Base-by-base conservation (phyloP, 176 grass and related monocot species). In the Zizania latifolia region DNA sequence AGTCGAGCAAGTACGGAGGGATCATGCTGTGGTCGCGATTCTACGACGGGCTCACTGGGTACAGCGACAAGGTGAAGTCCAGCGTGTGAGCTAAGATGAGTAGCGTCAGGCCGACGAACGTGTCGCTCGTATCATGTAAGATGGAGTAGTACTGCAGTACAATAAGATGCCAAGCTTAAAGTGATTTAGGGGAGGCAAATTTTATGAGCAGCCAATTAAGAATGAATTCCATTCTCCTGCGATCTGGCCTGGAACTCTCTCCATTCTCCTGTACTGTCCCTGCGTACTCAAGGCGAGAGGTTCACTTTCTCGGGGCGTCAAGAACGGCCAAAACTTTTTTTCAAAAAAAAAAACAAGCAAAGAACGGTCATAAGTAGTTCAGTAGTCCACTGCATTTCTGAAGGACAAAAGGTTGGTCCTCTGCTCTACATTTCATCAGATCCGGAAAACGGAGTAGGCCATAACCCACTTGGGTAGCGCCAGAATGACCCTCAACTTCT, bases 11-110 rank as follows among this genome's bases (percentile, higher is more conserved):
- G 77, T 93, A 89, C n/a, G 86, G 90, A 5, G 90, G 90, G 5
- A 93, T 93, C 70, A 89, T 93, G 90, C 56, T 93, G 26, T 93
- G 90, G 90, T 89, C 90, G 0, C 86, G 87, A 68, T 93, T 54
- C 77, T 89, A 82, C 64, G 90, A 93, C 61, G 80, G 70, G 33
- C 86, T 83, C 60, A 89, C 83, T 0, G 84, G 77, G 44, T 93
- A 86, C 68, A 93, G 76, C 74, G 24, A 85, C 21, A 34, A 50
- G 14, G 80, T 93, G 31, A 92, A 89, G 76, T 62, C 65, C 10
- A 39, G 82, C 1, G 83, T 86, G 6, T 86, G 71, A 84, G 62
- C 14, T 66, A 2, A 46, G 11, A 4, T 21, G 8, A 10, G 1
- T 37, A 10, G 24, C 31, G 53, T 14, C 16, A 24, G 53, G 46